Conservation (phyloP, 129 eudicot species). For the Oenanthe sinensis region DNA sequence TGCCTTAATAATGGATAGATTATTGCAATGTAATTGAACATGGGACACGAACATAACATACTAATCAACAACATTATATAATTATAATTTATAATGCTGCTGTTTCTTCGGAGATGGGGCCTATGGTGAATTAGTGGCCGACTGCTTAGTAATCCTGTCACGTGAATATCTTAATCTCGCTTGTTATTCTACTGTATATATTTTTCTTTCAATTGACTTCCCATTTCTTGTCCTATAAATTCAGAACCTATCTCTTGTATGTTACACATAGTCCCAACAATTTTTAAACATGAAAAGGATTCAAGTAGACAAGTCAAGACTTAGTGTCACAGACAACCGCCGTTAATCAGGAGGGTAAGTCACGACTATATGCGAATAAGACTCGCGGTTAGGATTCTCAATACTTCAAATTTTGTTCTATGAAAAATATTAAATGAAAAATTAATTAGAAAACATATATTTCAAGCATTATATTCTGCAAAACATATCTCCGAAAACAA, state of each 20-base stretch:
- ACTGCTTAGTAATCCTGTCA: background rate
- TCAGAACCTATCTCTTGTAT: slow-evolving; percentile 49
- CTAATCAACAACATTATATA: background rate
- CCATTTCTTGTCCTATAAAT: slow-evolving; percentile 53
- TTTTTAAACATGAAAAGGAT: background rate
- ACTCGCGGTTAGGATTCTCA: no score
- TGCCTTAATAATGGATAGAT: background rate
- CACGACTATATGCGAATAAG: no score
- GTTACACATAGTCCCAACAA: slow-evolving; percentile 37
- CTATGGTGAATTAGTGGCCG: background rate
- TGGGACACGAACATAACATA: background rate
- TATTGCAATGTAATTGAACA: no score
- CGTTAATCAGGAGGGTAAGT: no score
- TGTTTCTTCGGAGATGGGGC: background rate
- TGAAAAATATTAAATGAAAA: no score
- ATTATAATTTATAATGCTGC: no score
- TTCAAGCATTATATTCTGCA: no score
- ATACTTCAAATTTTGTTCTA: no score
- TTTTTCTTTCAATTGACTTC: background rate
- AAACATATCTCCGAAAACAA: no score
- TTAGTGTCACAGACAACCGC: no score
- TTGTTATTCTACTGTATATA: background rate
- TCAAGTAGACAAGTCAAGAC: background rate
- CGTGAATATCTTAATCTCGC: background rate
- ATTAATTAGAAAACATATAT: no score